These are phyloP conservation scores for Suhomyces prunicola DNA, from an alignment of 805 yeast species.

Conservation along the genomic window DNA sequence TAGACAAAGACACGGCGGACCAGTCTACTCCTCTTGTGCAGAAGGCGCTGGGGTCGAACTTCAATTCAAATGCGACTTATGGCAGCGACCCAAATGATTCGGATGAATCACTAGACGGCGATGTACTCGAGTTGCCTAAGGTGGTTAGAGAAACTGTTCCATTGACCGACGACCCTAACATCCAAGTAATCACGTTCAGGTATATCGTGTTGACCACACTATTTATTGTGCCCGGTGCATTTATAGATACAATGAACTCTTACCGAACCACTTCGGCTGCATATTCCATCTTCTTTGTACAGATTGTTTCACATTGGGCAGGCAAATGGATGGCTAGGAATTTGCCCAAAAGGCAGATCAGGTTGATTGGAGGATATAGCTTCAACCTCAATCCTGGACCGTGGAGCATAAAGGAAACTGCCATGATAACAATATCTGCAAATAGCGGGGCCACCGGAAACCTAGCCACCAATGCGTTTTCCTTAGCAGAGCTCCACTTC, in stretches of 20 bases:
- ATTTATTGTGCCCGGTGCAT: conserved; percentile 41
- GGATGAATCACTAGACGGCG: conserved; percentile 8
- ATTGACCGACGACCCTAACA: conserved; percentile 35
- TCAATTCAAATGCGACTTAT: not conserved
- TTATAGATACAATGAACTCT: conserved; percentile 41
- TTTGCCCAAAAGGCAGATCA: conserved; percentile 33
- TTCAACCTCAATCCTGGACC: conserved; percentile 52
- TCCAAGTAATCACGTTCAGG: conserved; percentile 39
- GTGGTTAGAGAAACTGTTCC: conserved; percentile 37
- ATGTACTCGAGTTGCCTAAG: conserved; percentile 26
- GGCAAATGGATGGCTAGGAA: conserved; percentile 44
- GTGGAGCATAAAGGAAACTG: conserved; percentile 53
- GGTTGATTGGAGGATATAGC: conserved; percentile 14
- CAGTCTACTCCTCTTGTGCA: not conserved
- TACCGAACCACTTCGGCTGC: conserved; percentile 47
- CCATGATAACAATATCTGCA: conserved; percentile 50
- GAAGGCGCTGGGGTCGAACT: not conserved
- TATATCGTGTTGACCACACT: conserved; percentile 31
- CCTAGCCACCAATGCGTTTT: conserved; percentile 46
- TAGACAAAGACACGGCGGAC: not conserved
- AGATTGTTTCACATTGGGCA: conserved; percentile 45
- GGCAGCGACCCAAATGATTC: not conserved
- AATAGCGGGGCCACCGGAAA: conserved; percentile 53
- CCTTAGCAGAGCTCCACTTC: conserved; percentile 46
- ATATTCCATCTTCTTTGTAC: conserved; percentile 51